Evolutionary conservation across 192 early-diverging fungal genomes (phyloP).

Genomic region (Coemansia sp.): DNA sequence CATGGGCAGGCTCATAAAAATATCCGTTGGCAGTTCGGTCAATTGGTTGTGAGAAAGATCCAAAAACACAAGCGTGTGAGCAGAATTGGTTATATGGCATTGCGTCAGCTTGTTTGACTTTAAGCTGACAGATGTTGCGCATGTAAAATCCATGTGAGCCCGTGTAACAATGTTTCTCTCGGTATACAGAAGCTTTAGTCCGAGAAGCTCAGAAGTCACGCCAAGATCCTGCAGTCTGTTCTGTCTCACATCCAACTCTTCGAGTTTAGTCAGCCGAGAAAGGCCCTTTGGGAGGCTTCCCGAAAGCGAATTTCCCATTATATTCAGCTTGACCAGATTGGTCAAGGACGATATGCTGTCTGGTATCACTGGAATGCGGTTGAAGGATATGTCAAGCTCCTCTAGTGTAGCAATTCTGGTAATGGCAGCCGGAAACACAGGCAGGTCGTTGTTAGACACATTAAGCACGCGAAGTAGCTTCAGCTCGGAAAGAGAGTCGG

Average conservation of each 20-base stretch:
- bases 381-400: constrained; percentile 80
- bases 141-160: constrained; percentile 61
- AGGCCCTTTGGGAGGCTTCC: constrained; percentile 70
- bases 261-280: constrained; percentile 58
- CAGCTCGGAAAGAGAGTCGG: constrained; percentile 63
- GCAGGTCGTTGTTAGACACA: constrained; percentile 82
- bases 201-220: constrained; percentile 58
- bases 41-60: constrained; percentile 73
- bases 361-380: constrained; percentile 75
- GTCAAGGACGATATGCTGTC: constrained; percentile 68
- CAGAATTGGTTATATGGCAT: constrained; percentile 57
- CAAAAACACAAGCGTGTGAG: constrained; percentile 47
- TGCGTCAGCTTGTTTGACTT: constrained; percentile 72
- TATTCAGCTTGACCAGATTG: constrained; percentile 59
- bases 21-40: constrained; percentile 60
- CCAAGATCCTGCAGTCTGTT: constrained; percentile 75
- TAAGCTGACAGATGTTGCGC: constrained; percentile 60
- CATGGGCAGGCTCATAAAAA: constrained; percentile 60
- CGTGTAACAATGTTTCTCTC: constrained; percentile 74
- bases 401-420: constrained; percentile 61
- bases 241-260: constrained; percentile 78
- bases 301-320: constrained; percentile 77
- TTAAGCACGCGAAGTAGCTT: constrained; percentile 63
- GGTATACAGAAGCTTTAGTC: constrained; percentile 64
- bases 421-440: constrained; percentile 65